Evolutionary conservation across 768 basidiomycete genomes (phyloP).

Genomic region (Tulasnella sp.): DNA sequence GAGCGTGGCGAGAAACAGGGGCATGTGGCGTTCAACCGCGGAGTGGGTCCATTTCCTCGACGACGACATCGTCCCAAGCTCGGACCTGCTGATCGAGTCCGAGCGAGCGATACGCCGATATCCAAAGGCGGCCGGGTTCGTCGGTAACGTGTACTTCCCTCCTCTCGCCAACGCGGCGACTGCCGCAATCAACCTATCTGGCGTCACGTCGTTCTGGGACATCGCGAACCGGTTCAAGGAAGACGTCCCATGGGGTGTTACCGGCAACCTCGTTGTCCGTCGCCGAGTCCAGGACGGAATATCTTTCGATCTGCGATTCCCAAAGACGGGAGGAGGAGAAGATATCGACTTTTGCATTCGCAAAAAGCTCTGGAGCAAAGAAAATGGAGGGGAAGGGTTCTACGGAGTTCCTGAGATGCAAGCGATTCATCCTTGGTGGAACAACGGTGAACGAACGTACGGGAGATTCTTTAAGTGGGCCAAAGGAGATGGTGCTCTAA

Average conservation of each 20-base stretch:
- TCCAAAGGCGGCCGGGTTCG: conserved; percentile 51
- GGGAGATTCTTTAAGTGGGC: conserved; percentile 58
- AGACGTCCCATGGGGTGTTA: conserved; percentile 61
- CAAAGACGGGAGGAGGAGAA: conserved; percentile 62
- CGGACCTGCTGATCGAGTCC: conserved; percentile 44
- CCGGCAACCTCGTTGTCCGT: conserved; percentile 54
- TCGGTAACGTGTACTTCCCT: conserved; percentile 52
- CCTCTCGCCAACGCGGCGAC: conserved; percentile 48
- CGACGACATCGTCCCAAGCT: conserved; percentile 49
- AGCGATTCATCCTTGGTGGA: conserved; percentile 61
- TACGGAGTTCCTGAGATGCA: conserved; percentile 46
- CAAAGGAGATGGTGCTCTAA: conserved; percentile 52
- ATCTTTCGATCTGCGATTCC: conserved; percentile 47
- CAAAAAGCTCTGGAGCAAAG: conserved; percentile 43
- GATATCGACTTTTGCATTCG: conserved; percentile 57
- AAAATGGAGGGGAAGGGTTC: conserved; percentile 43
- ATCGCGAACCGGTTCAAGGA: conserved; percentile 48
- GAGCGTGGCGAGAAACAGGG: conserved; percentile 53
- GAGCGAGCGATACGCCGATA: conserved; percentile 48
- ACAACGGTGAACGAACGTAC: conserved; percentile 44
- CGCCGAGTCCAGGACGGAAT: conserved; percentile 46
- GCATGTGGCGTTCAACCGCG: conserved; percentile 51
- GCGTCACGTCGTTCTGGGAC: conserved; percentile 60
- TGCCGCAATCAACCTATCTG: conserved; percentile 52
- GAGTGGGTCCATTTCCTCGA: conserved; percentile 61